These are phyloP conservation scores for Neoboletus brunneissimus DNA, from an alignment of 768 basidiomycete genomes.

Conservation along the genomic window DNA sequence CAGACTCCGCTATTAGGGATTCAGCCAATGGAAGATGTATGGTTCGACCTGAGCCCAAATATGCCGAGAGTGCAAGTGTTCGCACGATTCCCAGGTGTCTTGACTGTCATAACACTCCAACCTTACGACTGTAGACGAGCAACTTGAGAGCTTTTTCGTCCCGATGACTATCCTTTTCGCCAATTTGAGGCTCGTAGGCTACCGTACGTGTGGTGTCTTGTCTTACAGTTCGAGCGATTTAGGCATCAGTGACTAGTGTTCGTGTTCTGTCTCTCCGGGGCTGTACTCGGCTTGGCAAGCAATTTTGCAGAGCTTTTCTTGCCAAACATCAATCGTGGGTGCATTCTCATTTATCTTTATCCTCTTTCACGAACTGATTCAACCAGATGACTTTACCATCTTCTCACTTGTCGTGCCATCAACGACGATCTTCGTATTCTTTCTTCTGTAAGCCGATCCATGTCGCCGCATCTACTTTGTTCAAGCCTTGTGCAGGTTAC, in stretches of 20 bases:
- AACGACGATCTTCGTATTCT: slow-evolving; percentile 58
- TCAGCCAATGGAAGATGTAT: neutral
- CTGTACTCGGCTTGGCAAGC: slow-evolving; percentile 65
- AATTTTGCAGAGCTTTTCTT: slow-evolving; percentile 69
- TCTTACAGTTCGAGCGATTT: slow-evolving; percentile 22
- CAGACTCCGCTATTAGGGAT: slow-evolving; percentile 10
- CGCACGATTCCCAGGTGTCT: slow-evolving; percentile 18
- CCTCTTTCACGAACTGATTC: neutral
- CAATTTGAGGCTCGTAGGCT: slow-evolving; percentile 51
- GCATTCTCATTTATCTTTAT: neutral
- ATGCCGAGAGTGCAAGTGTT: slow-evolving; percentile 11
- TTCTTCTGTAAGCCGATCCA: slow-evolving; percentile 49
- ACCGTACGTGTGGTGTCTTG: slow-evolving; percentile 38
- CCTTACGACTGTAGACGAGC: slow-evolving; percentile 8
- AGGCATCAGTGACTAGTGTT: slow-evolving; percentile 30
- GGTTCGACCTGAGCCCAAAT: slow-evolving; percentile 13
- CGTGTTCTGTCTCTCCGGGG: slow-evolving; percentile 40
- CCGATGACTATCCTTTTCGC: slow-evolving; percentile 62
- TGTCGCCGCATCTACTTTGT: neutral
- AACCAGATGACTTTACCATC: slow-evolving; percentile 64
- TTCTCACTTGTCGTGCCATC: slow-evolving; percentile 67
- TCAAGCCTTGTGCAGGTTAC: slow-evolving; percentile 43
- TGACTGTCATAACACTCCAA: slow-evolving; percentile 3
- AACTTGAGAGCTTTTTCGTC: slow-evolving; percentile 1
- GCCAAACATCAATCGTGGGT: slow-evolving; percentile 61